A percentile compares a stretch with the other conserved stretches of the same genome.
phyloP scores from a whole-genome alignment of 2,329 filamentous ascomycete species.

The Gliomastix tumulicola region DNA sequence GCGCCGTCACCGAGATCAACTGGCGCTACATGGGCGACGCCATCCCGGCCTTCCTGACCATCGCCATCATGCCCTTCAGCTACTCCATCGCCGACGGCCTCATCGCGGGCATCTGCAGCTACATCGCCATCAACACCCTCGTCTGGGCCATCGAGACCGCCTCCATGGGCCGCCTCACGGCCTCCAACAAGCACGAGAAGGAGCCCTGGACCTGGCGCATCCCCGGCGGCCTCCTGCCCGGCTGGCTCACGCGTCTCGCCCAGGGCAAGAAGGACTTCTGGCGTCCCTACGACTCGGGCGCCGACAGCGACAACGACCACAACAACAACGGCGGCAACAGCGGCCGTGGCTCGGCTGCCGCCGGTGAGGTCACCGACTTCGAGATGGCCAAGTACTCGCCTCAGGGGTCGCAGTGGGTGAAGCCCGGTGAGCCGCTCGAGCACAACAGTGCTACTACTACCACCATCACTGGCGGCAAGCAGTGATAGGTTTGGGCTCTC shows the following conservation, averaged over 20 bases:
- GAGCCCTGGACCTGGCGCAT: constrained; percentile 77
- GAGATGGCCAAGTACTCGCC: no score
- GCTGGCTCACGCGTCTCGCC: constrained; percentile 60
- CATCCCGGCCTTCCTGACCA: constrained; percentile 76
- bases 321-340: no score
- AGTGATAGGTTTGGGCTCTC: no score
- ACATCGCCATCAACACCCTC: constrained; percentile 66
- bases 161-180: constrained; percentile 63
- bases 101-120: constrained; percentile 72
- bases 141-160: constrained; percentile 63
- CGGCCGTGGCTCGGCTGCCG: no score
- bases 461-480: no score
- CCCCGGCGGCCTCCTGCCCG: constrained; percentile 68
- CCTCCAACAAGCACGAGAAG: constrained; percentile 67
- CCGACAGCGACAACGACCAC: no score
- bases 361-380: no score
- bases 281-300: constrained; percentile 29
- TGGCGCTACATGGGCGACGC: constrained; percentile 82
- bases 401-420: no score
- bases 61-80: constrained; percentile 82
- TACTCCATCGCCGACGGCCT: constrained; percentile 85
- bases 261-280: constrained; percentile 71
- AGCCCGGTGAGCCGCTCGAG: no score
- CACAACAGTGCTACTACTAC: no score
- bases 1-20: constrained; percentile 75